These are phyloP conservation scores for Rhynchospora breviuscula DNA, from an alignment of 176 grass and related monocot genomes.

Conservation along the genomic window DNA sequence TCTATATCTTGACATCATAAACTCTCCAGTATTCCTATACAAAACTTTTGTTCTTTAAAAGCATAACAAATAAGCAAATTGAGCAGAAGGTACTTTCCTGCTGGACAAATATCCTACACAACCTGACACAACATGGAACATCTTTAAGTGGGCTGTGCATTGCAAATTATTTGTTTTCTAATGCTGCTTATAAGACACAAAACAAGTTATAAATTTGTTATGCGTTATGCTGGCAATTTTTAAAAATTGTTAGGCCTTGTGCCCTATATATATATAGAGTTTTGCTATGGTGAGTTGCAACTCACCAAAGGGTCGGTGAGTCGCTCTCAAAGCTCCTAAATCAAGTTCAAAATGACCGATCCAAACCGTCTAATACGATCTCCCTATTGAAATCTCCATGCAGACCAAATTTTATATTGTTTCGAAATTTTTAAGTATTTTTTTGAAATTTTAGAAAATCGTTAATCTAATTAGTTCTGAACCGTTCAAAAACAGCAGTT, in stretches of 20 bases:
- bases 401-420: too few species aligned
- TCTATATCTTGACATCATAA: conserved; percentile 99
- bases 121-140: background rate
- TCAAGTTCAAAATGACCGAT: too few species aligned
- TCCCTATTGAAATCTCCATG: too few species aligned
- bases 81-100: background rate
- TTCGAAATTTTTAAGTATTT: too few species aligned
- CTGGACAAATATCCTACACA: background rate
- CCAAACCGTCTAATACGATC: too few species aligned
- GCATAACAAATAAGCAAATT: background rate
- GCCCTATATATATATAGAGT: too few species aligned
- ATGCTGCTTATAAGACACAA: background rate
- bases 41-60: conserved; percentile 3
- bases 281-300: too few species aligned
- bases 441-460: too few species aligned
- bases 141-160: background rate
- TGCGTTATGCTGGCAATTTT: background rate
- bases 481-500: too few species aligned
- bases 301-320: too few species aligned
- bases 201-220: background rate
- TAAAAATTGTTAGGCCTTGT: background rate
- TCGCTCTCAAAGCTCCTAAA: too few species aligned
- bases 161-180: background rate
- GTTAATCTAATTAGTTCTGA: too few species aligned
- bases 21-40: conserved; percentile 93